These are phyloP conservation scores for Yamadazyma dushanensis DNA, from an alignment of 1,139 yeast species.

Conservation along the genomic window DNA sequence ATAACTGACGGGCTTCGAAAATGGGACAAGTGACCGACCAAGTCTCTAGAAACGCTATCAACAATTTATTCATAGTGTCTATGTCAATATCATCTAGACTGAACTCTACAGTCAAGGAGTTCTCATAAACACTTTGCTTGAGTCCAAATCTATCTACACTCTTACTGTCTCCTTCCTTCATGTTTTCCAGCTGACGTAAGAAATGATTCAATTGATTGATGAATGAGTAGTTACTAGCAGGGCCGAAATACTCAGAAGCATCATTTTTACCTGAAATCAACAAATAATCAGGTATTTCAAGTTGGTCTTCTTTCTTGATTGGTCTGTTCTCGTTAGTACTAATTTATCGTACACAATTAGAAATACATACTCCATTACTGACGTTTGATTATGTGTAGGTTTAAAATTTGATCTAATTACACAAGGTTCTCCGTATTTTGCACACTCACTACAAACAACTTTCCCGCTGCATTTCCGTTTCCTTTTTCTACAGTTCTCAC, in stretches of 20 bases:
- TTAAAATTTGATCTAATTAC: no score
- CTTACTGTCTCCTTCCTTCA: background rate
- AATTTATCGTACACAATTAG: no score
- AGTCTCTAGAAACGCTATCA: slow-evolving; percentile 13
- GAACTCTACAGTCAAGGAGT: slow-evolving; percentile 6
- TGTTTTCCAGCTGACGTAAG: slow-evolving; percentile 5
- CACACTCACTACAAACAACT: no score
- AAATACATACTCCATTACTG: no score
- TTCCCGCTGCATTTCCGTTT: no score
- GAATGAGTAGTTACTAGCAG: slow-evolving; percentile 16
- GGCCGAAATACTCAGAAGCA: slow-evolving; percentile 14
- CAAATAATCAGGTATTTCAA: slow-evolving; percentile 14
- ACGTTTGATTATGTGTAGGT: no score
- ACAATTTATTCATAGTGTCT: slow-evolving; percentile 9
- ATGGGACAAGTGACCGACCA: slow-evolving; percentile 13
- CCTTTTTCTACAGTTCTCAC: no score
- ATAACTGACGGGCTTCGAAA: slow-evolving; percentile 12
- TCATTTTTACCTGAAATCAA: slow-evolving; percentile 9
- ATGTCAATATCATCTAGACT: slow-evolving; percentile 7
- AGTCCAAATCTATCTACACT: slow-evolving; percentile 15
- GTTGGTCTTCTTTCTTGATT: no score
- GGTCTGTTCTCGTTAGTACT: slow-evolving; percentile 2
- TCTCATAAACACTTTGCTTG: slow-evolving; percentile 10
- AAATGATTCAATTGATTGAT: slow-evolving; percentile 14
- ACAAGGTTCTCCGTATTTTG: no score